phyloP scores from a whole-genome alignment of 345 rosid genomes.

The Atalantia buxifolia region DNA sequence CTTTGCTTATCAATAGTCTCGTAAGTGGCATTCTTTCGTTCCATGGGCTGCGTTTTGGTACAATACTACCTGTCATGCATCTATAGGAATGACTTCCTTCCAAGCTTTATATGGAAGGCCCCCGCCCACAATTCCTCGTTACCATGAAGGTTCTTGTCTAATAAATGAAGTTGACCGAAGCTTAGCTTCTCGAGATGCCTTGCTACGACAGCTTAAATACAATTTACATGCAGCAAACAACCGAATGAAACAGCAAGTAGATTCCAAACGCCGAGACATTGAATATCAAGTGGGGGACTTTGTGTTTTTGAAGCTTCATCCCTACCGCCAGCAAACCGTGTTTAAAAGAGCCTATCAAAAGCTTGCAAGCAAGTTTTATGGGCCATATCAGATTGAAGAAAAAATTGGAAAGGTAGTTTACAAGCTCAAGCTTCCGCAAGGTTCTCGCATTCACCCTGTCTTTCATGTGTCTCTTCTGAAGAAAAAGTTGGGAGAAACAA shows the following conservation, averaged over 20 bases:
- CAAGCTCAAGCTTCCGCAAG: too few relatives aligned
- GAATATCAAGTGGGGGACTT: not conserved
- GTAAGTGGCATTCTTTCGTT: too few relatives aligned
- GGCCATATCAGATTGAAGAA: not conserved
- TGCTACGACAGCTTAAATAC: not conserved
- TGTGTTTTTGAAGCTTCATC: not conserved
- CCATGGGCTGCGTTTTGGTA: too few relatives aligned
- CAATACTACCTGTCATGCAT: too few relatives aligned
- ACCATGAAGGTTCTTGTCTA: not conserved
- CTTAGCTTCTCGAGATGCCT: not conserved
- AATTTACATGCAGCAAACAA: not conserved
- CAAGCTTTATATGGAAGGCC: too few relatives aligned
- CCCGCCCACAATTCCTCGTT: not conserved
- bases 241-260: not conserved
- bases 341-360: not conserved
- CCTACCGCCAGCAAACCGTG: not conserved
- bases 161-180: not conserved
- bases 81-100: too few relatives aligned
- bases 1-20: too few relatives aligned
- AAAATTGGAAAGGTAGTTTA: not conserved
- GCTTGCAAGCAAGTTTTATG: not conserved
- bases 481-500: too few relatives aligned
- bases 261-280: not conserved
- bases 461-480: too few relatives aligned
- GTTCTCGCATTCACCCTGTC: too few relatives aligned